phyloP scores from a whole-genome alignment of 225 moss, liverwort and hornwort genomes.

The Lunularia cruciata region DNA sequence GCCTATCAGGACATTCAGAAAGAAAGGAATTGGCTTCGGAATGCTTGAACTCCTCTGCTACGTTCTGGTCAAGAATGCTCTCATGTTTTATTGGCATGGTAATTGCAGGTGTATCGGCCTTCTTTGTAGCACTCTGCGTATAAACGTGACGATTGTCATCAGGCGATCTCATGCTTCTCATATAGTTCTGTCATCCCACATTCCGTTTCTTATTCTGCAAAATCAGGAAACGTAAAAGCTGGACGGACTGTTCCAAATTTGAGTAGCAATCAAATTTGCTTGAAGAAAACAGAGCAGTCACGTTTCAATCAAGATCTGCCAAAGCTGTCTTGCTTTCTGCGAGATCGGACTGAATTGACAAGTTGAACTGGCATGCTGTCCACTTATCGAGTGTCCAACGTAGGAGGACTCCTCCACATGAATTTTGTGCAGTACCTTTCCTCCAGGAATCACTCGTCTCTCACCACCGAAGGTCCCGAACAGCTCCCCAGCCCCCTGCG shows the following conservation, averaged over 20 bases:
- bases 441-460: background rate
- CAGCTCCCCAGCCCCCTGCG: background rate
- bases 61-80: background rate
- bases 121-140: slow-evolving; percentile 2
- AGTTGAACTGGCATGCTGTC: background rate
- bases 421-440: slow-evolving; percentile 1
- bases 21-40: background rate
- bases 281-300: background rate
- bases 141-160: background rate
- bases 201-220: background rate
- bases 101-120: background rate
- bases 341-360: background rate
- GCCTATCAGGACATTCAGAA: background rate
- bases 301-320: background rate
- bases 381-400: background rate
- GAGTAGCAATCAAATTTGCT: background rate
- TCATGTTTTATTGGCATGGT: background rate
- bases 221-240: background rate
- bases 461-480: background rate
- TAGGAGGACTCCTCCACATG: background rate
- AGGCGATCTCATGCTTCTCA: background rate
- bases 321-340: too few relatives aligned
- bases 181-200: too few relatives aligned
- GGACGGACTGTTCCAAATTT: background rate
- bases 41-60: background rate